Conservation (phyloP, 2,329 filamentous ascomycete genomes). For the Coniochaeta sp. region DNA sequence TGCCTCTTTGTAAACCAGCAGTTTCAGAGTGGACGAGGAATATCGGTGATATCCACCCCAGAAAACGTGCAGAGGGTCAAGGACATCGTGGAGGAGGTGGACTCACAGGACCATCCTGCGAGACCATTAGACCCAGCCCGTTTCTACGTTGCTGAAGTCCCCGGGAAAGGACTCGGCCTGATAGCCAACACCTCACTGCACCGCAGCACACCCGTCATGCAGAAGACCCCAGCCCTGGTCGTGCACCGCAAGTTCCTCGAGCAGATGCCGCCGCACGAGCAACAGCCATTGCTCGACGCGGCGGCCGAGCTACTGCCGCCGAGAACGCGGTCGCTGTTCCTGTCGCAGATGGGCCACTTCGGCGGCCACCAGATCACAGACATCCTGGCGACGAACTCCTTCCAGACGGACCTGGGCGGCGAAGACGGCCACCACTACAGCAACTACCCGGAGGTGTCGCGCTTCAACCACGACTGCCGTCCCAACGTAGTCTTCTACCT, state of each 20-base stretch:
- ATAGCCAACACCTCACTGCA: constrained; percentile 20
- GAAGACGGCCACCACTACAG: constrained; percentile 19
- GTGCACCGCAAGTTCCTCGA: constrained; percentile 11
- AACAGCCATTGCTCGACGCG: constrained; percentile 17
- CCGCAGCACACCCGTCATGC: constrained; percentile 23
- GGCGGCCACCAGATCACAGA: constrained; percentile 16
- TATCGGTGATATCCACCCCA: neutral
- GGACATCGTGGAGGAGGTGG: neutral
- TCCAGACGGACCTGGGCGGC: constrained; percentile 18
- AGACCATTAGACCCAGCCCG: neutral
- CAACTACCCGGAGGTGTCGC: constrained; percentile 22
- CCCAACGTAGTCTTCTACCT: constrained; percentile 20
- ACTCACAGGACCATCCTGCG: constrained; percentile 5
- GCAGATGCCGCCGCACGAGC: constrained; percentile 1
- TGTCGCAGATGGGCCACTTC: constrained; percentile 6
- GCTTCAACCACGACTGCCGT: constrained; percentile 27
- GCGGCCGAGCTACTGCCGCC: constrained; percentile 17
- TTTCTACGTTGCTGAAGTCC: constrained; percentile 8
- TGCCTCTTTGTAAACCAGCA: neutral
- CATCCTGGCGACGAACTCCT: constrained; percentile 18
- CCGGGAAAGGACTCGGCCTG: constrained; percentile 23
- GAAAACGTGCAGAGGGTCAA: neutral
- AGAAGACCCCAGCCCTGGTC: constrained; percentile 18
- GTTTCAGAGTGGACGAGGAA: neutral
- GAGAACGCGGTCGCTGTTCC: constrained; percentile 14